Evolutionary conservation across 2,329 filamentous ascomycete genomes (phyloP), one percentile per base, ranked within the genome.

Genomic region (Gremmenia infestans): DNA sequence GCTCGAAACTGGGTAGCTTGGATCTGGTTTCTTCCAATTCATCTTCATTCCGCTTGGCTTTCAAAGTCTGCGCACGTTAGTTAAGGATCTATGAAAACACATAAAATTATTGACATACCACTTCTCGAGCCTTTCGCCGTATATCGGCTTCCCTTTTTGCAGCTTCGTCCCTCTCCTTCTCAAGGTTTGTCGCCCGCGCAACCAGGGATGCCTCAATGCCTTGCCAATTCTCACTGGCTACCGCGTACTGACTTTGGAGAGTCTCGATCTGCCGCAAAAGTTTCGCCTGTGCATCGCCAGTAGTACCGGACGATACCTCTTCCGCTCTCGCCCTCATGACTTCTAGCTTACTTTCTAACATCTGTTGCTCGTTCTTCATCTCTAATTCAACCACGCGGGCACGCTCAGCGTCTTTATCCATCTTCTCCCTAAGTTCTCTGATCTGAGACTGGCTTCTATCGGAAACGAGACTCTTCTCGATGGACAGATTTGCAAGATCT

Each of bases 181-280:
- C 94, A 9, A 97, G 77, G 50, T 78, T 86, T 4, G 86, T 80
- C 11, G 94, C 80, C 55, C 92, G 83, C 22, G 89, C 84, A 50
- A 93, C 81, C 35, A 99, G 74, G 2, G 89, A 95, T 9, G 88
- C 83, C 72, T 99, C 93, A 59, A 99, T 95, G 0, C 91, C 90
- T 69, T 97, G 92, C 94, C 95, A 99, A 66, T 99, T 99, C 68
- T 96, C 91, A 63, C 90, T 94, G 1, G 94, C 94, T 53, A 95
- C 86, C 0, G 91, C 86, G 72, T 99, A 96, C 70, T 99, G 95
- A 6, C 89, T 94, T 72, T 99, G 94, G 39, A 99, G 75, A 0
- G 90, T 97, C 74, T 99, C 94, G 53, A 99, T 88, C 72, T 99
- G 95, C 42, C 94, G 85, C 45, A 97, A 78, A 42, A 97, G 78